These are phyloP conservation scores for Xylaria multiplex DNA, from an alignment of 2,329 filamentous ascomycete genomes.

Conservation along the genomic window DNA sequence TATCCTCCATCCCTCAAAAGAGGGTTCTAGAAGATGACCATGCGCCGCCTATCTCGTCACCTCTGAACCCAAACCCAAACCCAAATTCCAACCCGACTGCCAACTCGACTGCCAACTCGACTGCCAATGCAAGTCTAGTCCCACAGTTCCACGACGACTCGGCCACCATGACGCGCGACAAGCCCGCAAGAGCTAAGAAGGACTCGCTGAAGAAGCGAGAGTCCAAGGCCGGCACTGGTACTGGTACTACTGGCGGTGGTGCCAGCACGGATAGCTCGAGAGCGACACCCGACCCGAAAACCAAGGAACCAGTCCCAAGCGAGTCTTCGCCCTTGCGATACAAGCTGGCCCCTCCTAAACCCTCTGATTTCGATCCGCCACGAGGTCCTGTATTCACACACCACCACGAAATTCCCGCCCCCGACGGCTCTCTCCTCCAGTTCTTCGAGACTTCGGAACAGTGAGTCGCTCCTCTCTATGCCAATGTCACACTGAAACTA, in stretches of 20 bases:
- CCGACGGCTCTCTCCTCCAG: conserved; percentile 62
- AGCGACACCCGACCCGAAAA: conserved; percentile 67
- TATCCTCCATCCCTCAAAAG: conserved; percentile 69
- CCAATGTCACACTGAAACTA: no score
- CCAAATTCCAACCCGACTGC: conserved; percentile 34
- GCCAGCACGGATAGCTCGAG: conserved; percentile 60
- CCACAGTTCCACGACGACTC: conserved; percentile 52
- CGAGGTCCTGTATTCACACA: conserved; percentile 66
- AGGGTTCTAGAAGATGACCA: conserved; percentile 75
- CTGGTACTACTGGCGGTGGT: conserved; percentile 2
- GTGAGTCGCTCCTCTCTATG: conserved; percentile 54
- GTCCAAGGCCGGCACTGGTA: conserved; percentile 57
- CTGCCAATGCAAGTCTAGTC: conserved; percentile 38
- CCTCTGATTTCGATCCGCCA: conserved; percentile 69
- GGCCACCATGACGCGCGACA: conserved; percentile 57
- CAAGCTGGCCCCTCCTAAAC: conserved; percentile 71
- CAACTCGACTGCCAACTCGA: conserved; percentile 41
- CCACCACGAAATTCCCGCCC: conserved; percentile 63
- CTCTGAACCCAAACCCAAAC: conserved; percentile 74
- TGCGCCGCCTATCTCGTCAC: conserved; percentile 75
- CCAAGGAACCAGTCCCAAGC: conserved; percentile 53
- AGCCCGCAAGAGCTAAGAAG: conserved; percentile 67
- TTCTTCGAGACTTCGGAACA: conserved; percentile 73
- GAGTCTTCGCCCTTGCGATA: conserved; percentile 67
- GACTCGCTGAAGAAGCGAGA: conserved; percentile 76